Percentiles rank a stretch among this genome's conserved stretches.
phyloP scores from a whole-genome alignment of 495 filamentous ascomycete species.

The Penicillium cinerascens region DNA sequence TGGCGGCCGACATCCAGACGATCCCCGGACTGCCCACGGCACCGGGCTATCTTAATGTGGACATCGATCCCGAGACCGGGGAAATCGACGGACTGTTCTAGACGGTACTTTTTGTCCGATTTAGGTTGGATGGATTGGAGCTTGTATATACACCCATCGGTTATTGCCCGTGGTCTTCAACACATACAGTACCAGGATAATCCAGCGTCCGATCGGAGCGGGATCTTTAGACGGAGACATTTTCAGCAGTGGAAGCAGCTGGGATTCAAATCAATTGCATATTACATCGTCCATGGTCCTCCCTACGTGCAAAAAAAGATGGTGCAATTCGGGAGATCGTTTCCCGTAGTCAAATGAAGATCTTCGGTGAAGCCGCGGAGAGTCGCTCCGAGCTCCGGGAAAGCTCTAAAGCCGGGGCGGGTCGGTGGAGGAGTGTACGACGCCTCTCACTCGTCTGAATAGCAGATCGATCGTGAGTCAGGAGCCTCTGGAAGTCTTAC shows the following conservation, averaged over 20 bases:
- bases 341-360: conserved; percentile 8
- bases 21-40: conserved; percentile 95
- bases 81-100: conserved; percentile 97
- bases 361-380: conserved; percentile 20
- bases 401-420: conserved; percentile 13
- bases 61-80: conserved; percentile 88
- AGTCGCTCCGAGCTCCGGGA: conserved; percentile 23
- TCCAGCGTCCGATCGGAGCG: conserved; percentile 18
- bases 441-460: conserved; percentile 3
- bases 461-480: neutral
- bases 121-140: conserved; percentile 1
- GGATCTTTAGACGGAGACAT: conserved; percentile 14
- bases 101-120: conserved; percentile 1
- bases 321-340: conserved; percentile 17
- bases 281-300: neutral
- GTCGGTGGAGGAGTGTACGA: conserved; percentile 11
- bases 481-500: neutral
- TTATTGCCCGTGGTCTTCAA: conserved; percentile 9
- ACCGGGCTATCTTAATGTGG: conserved; percentile 93
- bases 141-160: conserved; percentile 13
- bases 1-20: conserved; percentile 97
- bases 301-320: neutral
- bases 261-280: neutral
- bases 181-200: conserved; percentile 16
- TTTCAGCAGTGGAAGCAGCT: conserved; percentile 19